Evolutionary conservation across 2,329 filamentous ascomycete species (phyloP), one percentile per base, ranked within the genome.

Genomic region (Scytalidium lignicola): DNA sequence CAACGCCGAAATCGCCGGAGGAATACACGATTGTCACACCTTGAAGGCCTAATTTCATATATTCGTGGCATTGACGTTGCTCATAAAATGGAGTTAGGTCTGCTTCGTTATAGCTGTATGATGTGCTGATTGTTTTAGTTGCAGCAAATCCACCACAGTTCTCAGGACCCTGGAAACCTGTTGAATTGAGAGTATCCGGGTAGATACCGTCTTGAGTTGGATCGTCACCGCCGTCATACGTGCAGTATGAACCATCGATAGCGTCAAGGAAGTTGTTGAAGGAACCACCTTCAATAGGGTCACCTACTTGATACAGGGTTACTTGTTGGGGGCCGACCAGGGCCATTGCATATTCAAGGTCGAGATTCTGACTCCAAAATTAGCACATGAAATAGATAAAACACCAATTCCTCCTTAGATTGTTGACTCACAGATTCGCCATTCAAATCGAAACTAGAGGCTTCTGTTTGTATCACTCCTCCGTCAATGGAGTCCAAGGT

Each of bases 71-170:
- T 61, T 80, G 76, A 2, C 76, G 69, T 48, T 68, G 55, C 53
- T 74, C 70, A 58, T 79, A 80, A 48, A 62, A 63, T 3, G 67
- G 65, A 1, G 74, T 70, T 8, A 74, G 65, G 41, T 72, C 70
- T n/a, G 64, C 69, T 62, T 80, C 76, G 52, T 75, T 74, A 26
- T 74, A 74, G 12, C 68, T 71, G 60, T 82, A 82, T 10, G 73
- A 78, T 22, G 75, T 75, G 19, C 70, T 74, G 50, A 80, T 74
- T 49, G 80, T 76, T 46, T 79, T 77, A 4, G 77, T 71, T 12
- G 74, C 60, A 8, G 64, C 32, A n/a, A 15, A 37, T 13, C 12
- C n/a, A n/a, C 32, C 32, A 37, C 32, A 37, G 32, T 37, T 64
- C 50, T 69, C 61, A 13, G 66, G 53, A 9, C 67, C 66, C 42